Conservation (phyloP, 179 eudicot genomes). For the Silene vulgaris region DNA sequence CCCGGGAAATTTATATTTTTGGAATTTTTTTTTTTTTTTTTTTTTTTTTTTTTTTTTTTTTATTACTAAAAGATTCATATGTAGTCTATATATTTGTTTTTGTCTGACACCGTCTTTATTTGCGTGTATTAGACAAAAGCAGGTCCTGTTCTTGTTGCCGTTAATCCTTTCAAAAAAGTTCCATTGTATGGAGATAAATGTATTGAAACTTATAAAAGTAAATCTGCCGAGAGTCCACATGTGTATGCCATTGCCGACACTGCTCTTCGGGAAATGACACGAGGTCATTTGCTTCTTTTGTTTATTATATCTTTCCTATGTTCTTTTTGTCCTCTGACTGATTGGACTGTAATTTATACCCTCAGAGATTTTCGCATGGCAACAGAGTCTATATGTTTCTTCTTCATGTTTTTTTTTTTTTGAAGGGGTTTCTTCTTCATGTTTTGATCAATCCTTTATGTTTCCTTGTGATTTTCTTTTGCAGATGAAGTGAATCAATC, state of each 20-base stretch:
- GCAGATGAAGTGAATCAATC: constrained; percentile 99
- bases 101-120: constrained; percentile 13
- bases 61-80: constrained; percentile 1
- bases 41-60: no score
- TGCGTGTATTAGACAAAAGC: constrained; percentile 68
- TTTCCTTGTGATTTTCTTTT: constrained; percentile 16
- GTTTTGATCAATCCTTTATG: constrained; percentile 10
- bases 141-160: constrained; percentile 91
- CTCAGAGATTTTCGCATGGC: neutral
- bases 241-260: constrained; percentile 95
- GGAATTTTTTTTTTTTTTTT: no score
- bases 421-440: neutral
- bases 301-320: constrained; percentile 1
- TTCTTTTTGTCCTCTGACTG: neutral
- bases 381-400: neutral
- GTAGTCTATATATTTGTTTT: constrained; percentile 1
- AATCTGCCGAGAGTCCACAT: constrained; percentile 75
- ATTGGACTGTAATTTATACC: neutral
- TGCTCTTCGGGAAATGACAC: constrained; percentile 83
- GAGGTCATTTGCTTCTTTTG: constrained; percentile 49
- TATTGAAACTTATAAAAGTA: constrained; percentile 65
- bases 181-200: constrained; percentile 73
- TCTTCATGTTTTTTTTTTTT: neutral
- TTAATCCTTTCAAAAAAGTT: constrained; percentile 89
- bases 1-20: no score